phyloP scores from a whole-genome alignment of 441 rosid species.

The Erodium trifolium region DNA sequence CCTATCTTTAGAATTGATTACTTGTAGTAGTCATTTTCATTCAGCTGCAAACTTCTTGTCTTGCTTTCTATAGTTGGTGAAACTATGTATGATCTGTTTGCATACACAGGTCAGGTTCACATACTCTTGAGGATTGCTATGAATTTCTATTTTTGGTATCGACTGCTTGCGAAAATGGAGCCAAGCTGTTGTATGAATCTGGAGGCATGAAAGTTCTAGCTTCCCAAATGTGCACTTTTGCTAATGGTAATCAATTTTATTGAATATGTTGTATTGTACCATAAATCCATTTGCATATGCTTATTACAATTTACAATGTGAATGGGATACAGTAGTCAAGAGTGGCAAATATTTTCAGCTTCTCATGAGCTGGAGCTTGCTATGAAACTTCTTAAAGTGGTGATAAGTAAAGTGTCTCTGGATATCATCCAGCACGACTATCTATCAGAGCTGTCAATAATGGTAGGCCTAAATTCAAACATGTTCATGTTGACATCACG shows the following conservation, averaged over 20 bases:
- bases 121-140: slow-evolving; percentile 61
- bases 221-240: slow-evolving; percentile 45
- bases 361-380: slow-evolving; percentile 71
- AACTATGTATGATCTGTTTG: background rate
- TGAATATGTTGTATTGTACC: background rate
- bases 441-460: slow-evolving; percentile 44
- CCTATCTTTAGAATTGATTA: background rate
- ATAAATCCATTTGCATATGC: background rate
- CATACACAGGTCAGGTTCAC: slow-evolving; percentile 33
- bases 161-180: slow-evolving; percentile 50
- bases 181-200: slow-evolving; percentile 36
- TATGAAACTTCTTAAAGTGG: slow-evolving; percentile 49
- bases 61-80: background rate
- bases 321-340: background rate
- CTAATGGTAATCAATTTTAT: slow-evolving; percentile 48
- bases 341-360: slow-evolving; percentile 34
- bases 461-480: slow-evolving; percentile 40
- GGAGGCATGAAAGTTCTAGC: slow-evolving; percentile 75
- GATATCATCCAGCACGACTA: slow-evolving; percentile 30
- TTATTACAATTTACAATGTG: background rate
- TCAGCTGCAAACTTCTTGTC: background rate
- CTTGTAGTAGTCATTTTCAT: background rate
- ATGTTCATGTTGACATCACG: slow-evolving; percentile 6
- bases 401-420: slow-evolving; percentile 42
- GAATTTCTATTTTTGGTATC: slow-evolving; percentile 65